Percentiles rank a stretch among this genome's conserved stretches.
phyloP scores from a whole-genome alignment of 495 filamentous ascomycete species.

The Lophiostoma macrostomum region DNA sequence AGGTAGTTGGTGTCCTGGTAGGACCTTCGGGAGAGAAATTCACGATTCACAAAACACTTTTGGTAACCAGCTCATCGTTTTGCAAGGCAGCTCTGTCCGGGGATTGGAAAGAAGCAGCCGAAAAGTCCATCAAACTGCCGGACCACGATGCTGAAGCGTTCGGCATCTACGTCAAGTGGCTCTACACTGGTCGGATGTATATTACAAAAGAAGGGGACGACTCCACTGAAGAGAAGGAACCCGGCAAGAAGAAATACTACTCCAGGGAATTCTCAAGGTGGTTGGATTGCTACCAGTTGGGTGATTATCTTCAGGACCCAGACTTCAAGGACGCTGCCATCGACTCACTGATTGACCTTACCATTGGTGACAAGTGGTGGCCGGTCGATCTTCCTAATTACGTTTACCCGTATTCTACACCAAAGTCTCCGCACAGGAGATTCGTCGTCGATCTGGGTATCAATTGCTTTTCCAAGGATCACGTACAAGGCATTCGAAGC shows the following conservation, averaged over 20 bases:
- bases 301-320: background rate
- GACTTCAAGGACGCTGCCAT: background rate
- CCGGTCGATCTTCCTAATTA: no score
- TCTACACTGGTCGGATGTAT: background rate
- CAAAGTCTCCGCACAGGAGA: no score
- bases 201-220: background rate
- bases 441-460: no score
- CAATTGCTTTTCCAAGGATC: no score
- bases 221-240: background rate
- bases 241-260: background rate
- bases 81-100: background rate
- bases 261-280: background rate
- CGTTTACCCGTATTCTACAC: no score
- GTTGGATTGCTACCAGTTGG: background rate
- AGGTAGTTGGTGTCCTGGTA: background rate
- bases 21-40: background rate
- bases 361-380: no score
- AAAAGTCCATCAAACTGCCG: background rate
- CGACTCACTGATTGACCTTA: no score
- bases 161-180: background rate
- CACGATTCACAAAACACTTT: background rate
- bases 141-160: background rate
- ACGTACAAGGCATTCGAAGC: no score
- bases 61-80: background rate
- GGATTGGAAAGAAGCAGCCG: background rate